Conservation (phyloP, 192 early-diverging fungal species). For the Rhizophagus sp. region DNA sequence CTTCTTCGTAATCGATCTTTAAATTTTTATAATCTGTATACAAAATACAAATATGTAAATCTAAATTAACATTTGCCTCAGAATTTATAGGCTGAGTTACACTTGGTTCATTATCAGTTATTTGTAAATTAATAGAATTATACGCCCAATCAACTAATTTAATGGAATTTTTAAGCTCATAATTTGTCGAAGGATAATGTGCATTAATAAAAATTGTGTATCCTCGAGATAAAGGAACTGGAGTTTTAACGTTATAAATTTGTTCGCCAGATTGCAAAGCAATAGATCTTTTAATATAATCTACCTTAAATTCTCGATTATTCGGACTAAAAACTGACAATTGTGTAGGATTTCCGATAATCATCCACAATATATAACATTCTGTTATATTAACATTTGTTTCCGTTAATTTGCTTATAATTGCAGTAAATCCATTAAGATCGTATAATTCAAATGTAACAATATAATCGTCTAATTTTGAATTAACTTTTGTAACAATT, state of each 20-base stretch:
- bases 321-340: background rate
- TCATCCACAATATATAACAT: background rate
- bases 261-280: background rate
- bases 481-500: background rate
- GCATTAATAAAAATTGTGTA: background rate
- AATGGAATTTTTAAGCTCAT: background rate
- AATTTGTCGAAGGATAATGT: background rate
- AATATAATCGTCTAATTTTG: background rate
- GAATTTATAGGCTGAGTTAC: too few relatives aligned
- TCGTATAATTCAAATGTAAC: background rate
- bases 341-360: background rate
- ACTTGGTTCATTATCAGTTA: background rate
- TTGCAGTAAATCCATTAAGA: background rate
- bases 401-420: background rate
- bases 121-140: background rate
- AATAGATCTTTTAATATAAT: background rate
- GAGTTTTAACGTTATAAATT: background rate
- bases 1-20: background rate
- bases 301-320: background rate
- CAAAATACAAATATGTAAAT: background rate
- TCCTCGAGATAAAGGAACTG: background rate
- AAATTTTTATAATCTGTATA: background rate
- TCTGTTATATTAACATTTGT: background rate
- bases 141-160: background rate
- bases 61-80: background rate